Evolutionary conservation across 1,284 basidiomycete genomes (phyloP).

Genomic region (Heterobasidion parviporum): DNA sequence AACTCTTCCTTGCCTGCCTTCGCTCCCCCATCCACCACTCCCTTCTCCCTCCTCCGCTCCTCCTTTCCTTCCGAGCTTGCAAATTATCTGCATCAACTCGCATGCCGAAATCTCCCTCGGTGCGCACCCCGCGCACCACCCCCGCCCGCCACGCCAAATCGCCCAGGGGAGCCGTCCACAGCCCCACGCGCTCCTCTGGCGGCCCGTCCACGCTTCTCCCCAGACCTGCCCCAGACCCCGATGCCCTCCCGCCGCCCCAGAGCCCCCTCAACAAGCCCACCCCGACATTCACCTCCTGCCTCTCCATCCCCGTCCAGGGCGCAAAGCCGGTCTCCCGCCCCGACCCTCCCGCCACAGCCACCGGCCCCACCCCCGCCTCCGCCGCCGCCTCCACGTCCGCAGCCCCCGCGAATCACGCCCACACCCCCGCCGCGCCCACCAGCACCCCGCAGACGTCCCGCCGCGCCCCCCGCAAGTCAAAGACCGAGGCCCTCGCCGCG

Average conservation of each 20-base stretch:
- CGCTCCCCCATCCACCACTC: slow-evolving; percentile 28
- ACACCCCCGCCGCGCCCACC: background rate
- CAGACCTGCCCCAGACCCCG: slow-evolving; percentile 19
- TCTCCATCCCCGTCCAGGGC: slow-evolving; percentile 62
- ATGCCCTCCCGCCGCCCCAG: slow-evolving; percentile 18
- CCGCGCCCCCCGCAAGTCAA: slow-evolving; percentile 78
- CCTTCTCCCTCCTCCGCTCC: background rate
- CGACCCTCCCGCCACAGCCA: background rate
- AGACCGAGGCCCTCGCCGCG: slow-evolving; percentile 74
- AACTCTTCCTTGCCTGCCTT: slow-evolving; percentile 1
- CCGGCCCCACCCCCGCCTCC: slow-evolving; percentile 2
- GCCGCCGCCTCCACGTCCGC: slow-evolving; percentile 4
- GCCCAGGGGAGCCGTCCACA: slow-evolving; percentile 32
- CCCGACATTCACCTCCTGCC: slow-evolving; percentile 53
- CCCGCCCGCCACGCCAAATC: slow-evolving; percentile 51
- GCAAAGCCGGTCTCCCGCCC: slow-evolving; percentile 39
- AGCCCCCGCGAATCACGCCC: background rate
- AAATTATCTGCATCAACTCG: no score
- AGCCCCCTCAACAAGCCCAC: slow-evolving; percentile 19
- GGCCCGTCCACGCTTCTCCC: slow-evolving; percentile 14
- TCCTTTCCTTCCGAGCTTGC: background rate
- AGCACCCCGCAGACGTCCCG: slow-evolving; percentile 30
- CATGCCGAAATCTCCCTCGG: slow-evolving; percentile 24
- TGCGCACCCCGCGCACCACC: slow-evolving; percentile 40
- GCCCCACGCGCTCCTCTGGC: slow-evolving; percentile 21